Evolutionary conservation across 2,329 filamentous ascomycete genomes (phyloP).

Genomic region (Paecilomyces niveus): DNA sequence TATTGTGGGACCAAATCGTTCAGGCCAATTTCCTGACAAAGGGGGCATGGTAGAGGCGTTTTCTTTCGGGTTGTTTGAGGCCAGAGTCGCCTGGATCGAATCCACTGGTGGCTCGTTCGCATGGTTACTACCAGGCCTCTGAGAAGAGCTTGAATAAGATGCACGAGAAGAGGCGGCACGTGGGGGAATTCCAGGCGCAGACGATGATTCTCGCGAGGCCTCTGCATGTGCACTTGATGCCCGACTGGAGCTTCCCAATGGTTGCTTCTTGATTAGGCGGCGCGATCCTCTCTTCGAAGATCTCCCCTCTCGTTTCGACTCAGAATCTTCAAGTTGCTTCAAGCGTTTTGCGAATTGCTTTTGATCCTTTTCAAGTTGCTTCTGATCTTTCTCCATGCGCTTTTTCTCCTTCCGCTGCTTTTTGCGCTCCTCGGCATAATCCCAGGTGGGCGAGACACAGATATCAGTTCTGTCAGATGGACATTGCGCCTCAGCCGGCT

Average conservation of each 20-base stretch:
- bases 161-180: slow-evolving; percentile 20
- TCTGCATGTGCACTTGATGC: slow-evolving; percentile 23
- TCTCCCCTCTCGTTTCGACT: slow-evolving; percentile 8
- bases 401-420: slow-evolving; percentile 24
- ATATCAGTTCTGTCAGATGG: slow-evolving; percentile 7
- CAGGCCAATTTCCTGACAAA: slow-evolving; percentile 18
- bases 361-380: slow-evolving; percentile 17
- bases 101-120: background rate
- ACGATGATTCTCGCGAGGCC: slow-evolving; percentile 14
- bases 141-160: slow-evolving; percentile 20
- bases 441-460: slow-evolving; percentile 13
- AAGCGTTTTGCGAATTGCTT: slow-evolving; percentile 13
- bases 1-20: slow-evolving; percentile 22
- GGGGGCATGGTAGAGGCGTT: slow-evolving; percentile 8
- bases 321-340: slow-evolving; percentile 18
- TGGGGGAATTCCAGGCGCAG: slow-evolving; percentile 17
- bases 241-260: slow-evolving; percentile 20
- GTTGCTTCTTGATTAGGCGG: slow-evolving; percentile 30
- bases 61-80: background rate
- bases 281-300: slow-evolving; percentile 16
- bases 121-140: slow-evolving; percentile 8
- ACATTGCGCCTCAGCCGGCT: slow-evolving; percentile 4
- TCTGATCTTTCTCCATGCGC: slow-evolving; percentile 25
- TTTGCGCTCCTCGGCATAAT: slow-evolving; percentile 10
- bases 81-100: background rate